Percentiles rank a stretch among this genome's conserved stretches.
Evolutionary conservation across 2,329 filamentous ascomycete species (phyloP).

Genomic region (Malbranchea zuffiana): DNA sequence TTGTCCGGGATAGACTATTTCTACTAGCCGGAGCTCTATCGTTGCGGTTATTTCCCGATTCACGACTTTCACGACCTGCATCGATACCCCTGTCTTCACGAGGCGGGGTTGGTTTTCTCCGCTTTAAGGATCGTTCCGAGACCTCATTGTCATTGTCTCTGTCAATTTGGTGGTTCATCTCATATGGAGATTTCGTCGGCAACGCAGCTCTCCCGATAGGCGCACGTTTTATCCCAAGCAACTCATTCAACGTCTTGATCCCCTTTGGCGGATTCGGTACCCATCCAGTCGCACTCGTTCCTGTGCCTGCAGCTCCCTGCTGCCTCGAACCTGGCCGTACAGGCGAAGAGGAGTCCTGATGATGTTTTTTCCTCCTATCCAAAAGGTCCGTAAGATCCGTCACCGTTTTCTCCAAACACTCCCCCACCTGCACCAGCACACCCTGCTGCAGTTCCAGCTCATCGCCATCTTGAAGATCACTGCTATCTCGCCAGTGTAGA

Average conservation of each 20-base stretch:
- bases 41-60: background rate
- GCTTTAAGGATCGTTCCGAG: conserved; percentile 9
- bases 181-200: conserved; percentile 54
- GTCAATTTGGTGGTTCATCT: conserved; percentile 38
- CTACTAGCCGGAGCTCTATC: background rate
- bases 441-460: conserved; percentile 69
- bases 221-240: conserved; percentile 55
- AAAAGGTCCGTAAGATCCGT: conserved; percentile 69
- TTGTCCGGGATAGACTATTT: no score
- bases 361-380: conserved; percentile 49
- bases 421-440: conserved; percentile 68
- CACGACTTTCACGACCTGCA: background rate
- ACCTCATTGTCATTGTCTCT: background rate
- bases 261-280: conserved; percentile 31
- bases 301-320: conserved; percentile 34
- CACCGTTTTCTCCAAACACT: conserved; percentile 59
- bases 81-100: background rate
- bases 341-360: conserved; percentile 18
- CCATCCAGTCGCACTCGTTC: conserved; percentile 18
- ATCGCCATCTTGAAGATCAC: conserved; percentile 65
- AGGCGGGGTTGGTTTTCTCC: conserved; percentile 8
- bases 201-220: conserved; percentile 51
- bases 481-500: conserved; percentile 62
- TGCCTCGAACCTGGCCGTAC: conserved; percentile 25
- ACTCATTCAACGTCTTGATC: conserved; percentile 49